Conservation (phyloP, 1,139 yeast genomes). For the Casaregolazyma suthepensis region DNA sequence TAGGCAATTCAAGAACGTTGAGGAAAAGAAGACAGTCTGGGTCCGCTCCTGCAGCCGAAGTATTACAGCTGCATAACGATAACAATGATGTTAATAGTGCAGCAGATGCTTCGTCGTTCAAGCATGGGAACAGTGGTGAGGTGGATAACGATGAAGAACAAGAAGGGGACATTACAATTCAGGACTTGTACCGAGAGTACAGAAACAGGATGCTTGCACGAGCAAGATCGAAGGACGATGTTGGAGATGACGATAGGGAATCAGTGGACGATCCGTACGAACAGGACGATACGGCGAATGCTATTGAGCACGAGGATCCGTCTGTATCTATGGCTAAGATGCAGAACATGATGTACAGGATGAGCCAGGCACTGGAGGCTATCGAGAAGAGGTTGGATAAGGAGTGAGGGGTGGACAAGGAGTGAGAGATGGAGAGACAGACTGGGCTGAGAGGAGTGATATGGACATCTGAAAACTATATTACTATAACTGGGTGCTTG, state of each 20-base stretch:
- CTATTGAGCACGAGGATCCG: background rate
- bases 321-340: background rate
- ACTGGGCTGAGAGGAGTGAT: no score
- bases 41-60: constrained; percentile 10
- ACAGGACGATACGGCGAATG: background rate
- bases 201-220: background rate
- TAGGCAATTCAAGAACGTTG: background rate
- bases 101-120: background rate
- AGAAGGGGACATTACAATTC: constrained; percentile 10
- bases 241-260: background rate
- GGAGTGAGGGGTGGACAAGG: no score
- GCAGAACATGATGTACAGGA: constrained; percentile 3
- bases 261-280: constrained; percentile 1
- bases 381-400: background rate
- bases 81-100: constrained; percentile 6
- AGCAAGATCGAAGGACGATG: background rate
- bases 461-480: no score
- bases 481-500: background rate
- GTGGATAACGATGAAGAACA: constrained; percentile 12
- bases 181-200: constrained; percentile 6
- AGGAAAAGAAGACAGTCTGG: constrained; percentile 3
- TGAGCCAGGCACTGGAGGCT: constrained; percentile 2
- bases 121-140: constrained; percentile 8
- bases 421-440: no score
- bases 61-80: background rate